Conservation (phyloP, 2,329 filamentous ascomycete species). For the Talaromyces pinophilus region DNA sequence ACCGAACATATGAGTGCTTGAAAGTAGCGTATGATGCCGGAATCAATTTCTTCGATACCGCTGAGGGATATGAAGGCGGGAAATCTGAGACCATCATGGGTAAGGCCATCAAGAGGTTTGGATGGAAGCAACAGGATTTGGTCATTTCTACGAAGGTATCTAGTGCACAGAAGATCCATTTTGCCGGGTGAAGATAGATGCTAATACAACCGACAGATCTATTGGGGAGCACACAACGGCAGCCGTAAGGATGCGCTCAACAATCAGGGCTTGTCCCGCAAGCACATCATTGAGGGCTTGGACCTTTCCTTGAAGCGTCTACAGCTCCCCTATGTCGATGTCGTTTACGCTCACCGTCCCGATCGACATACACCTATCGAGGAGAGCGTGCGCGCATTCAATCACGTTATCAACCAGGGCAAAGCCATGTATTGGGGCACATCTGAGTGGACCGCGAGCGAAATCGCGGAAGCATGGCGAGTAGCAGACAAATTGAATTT, state of each 20-base stretch:
- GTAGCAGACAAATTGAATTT: conserved; percentile 62
- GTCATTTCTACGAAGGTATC: conserved; percentile 58
- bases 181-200: background rate
- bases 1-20: conserved; percentile 45
- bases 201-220: conserved; percentile 48
- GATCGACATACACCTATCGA: conserved; percentile 69
- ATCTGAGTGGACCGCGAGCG: conserved; percentile 66
- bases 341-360: conserved; percentile 69
- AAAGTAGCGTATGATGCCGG: conserved; percentile 59
- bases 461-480: conserved; percentile 65
- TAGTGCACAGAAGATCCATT: background rate
- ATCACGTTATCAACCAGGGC: conserved; percentile 66
- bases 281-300: conserved; percentile 69
- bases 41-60: conserved; percentile 60
- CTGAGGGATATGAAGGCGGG: conserved; percentile 56
- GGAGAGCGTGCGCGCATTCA: conserved; percentile 70
- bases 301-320: conserved; percentile 61
- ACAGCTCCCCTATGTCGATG: conserved; percentile 66
- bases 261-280: conserved; percentile 67
- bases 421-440: conserved; percentile 73
- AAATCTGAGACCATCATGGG: conserved; percentile 59
- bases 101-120: conserved; percentile 57
- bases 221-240: conserved; percentile 64
- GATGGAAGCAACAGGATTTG: conserved; percentile 60
- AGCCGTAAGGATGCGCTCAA: conserved; percentile 63